Percentiles rank a stretch among this genome's conserved stretches.
phyloP scores from a whole-genome alignment of 2,329 filamentous ascomycete species.

The Exophiala mesophila region DNA sequence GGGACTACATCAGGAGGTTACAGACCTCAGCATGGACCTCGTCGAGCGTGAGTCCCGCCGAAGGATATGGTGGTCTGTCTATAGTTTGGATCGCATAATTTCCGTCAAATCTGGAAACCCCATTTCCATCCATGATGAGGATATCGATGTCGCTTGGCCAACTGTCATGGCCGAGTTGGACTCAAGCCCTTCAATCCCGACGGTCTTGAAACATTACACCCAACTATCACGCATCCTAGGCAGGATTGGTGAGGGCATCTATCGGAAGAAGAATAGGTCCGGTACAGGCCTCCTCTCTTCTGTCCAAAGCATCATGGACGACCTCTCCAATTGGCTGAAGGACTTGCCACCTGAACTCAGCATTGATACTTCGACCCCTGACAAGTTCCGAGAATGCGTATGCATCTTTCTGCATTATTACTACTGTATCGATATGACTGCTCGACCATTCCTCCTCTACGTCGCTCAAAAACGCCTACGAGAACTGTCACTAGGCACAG shows the following conservation, averaged over 20 bases:
- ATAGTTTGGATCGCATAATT: slow-evolving; percentile 51
- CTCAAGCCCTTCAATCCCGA: slow-evolving; percentile 41
- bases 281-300: slow-evolving; percentile 47
- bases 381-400: slow-evolving; percentile 47
- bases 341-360: slow-evolving; percentile 46
- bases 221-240: slow-evolving; percentile 50
- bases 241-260: slow-evolving; percentile 47
- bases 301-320: slow-evolving; percentile 48
- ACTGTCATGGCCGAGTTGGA: slow-evolving; percentile 33
- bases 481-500: slow-evolving; percentile 32
- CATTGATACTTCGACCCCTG: slow-evolving; percentile 45
- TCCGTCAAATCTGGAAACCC: slow-evolving; percentile 53
- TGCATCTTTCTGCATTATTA: slow-evolving; percentile 53
- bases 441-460: slow-evolving; percentile 50
- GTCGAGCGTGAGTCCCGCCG: slow-evolving; percentile 46
- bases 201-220: slow-evolving; percentile 50
- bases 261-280: slow-evolving; percentile 45
- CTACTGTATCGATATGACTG: slow-evolving; percentile 56
- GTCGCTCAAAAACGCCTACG: slow-evolving; percentile 47
- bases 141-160: slow-evolving; percentile 44
- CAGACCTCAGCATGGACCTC: slow-evolving; percentile 36
- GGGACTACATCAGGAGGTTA: slow-evolving; percentile 52
- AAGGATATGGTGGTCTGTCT: slow-evolving; percentile 54
- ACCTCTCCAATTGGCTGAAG: slow-evolving; percentile 48
- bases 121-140: slow-evolving; percentile 51